Base-by-base conservation (phyloP, 208 protist genomes). In the Crithidia bombi region DNA sequence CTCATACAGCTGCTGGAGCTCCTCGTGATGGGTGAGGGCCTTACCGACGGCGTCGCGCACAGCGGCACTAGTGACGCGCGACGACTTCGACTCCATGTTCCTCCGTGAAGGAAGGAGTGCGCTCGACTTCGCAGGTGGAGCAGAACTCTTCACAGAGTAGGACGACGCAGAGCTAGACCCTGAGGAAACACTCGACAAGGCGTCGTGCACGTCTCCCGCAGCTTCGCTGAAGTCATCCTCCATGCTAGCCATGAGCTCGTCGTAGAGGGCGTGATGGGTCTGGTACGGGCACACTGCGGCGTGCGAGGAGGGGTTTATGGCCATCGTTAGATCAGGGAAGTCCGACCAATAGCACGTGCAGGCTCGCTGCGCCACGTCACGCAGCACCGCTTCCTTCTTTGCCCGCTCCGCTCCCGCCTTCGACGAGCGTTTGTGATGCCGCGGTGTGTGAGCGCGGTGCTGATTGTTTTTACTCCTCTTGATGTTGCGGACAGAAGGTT, bases 301-400 rank as follows among this genome's bases (percentile, higher is more conserved):
- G 59, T 94, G 89, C 25, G 89, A 78, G 33, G 86, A 72, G 1
- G 89, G 86, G 75, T 92, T 91, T 36, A 81, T 82, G 23, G 89
- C 74, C 69, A 88, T 88, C 17, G 73, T 79, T 23, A 90, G n/a
- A 17, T 83, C 79, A n/a, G 69, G 55, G 26, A 81, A 79, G 28
- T 73, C 61, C 9, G 56, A 61, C 81, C 77, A 86, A 70, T 85
- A 85, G 54, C 80, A 85, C 36, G 71, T 61, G 65, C 80, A 85
- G 25, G 58, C 47, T 14, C 61, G 65, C 17, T 43, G 41, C 38
- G 72, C 81, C 17, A 64, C 43, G n/a, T 59, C 30, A 3, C 82
- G 82, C n/a, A 83, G 73, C 28, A 32, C 46, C 33, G 15, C 64
- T 36, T 71, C 69, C 15, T 32, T 41, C 54, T 67, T 47, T 43